Evolutionary conservation across 768 basidiomycete genomes (phyloP).

Genomic region (Tricholoma matsutake): DNA sequence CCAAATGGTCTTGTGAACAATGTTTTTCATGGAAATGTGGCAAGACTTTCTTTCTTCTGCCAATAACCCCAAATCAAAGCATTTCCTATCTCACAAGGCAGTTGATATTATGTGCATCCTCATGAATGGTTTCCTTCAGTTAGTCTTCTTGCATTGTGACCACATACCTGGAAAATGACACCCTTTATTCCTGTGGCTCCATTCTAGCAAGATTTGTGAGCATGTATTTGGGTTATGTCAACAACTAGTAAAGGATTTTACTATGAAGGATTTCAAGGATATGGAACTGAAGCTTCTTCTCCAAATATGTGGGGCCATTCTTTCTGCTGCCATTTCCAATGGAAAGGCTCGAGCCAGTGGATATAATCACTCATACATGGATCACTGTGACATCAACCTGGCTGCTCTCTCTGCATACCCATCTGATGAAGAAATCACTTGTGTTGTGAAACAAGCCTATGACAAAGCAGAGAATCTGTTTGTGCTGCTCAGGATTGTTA

Average conservation of each 20-base stretch:
- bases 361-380: slow-evolving; percentile 28
- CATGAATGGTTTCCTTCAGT: slow-evolving; percentile 24
- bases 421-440: too few relatives aligned
- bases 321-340: slow-evolving; percentile 9
- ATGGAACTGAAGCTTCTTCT: slow-evolving; percentile 26
- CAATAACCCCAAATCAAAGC: slow-evolving; percentile 13
- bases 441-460: too few relatives aligned
- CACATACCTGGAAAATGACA: slow-evolving; percentile 9
- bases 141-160: slow-evolving; percentile 35
- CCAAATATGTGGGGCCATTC: slow-evolving; percentile 20
- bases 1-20: slow-evolving; percentile 27
- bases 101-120: slow-evolving; percentile 15
- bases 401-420: too few relatives aligned
- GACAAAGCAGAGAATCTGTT: too few relatives aligned
- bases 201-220: slow-evolving; percentile 31
- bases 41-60: slow-evolving; percentile 24
- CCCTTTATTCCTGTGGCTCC: slow-evolving; percentile 28
- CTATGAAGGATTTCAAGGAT: slow-evolving; percentile 25
- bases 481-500: too few relatives aligned
- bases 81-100: slow-evolving; percentile 34
- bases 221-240: slow-evolving; percentile 32
- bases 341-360: slow-evolving; percentile 19
- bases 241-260: slow-evolving; percentile 33
- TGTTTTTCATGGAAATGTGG: slow-evolving; percentile 32
- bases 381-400: too few relatives aligned